Percentiles rank a stretch among this genome's conserved stretches.
phyloP scores from a whole-genome alignment of 2,329 filamentous ascomycete species.

The Dactylellina sp. region DNA sequence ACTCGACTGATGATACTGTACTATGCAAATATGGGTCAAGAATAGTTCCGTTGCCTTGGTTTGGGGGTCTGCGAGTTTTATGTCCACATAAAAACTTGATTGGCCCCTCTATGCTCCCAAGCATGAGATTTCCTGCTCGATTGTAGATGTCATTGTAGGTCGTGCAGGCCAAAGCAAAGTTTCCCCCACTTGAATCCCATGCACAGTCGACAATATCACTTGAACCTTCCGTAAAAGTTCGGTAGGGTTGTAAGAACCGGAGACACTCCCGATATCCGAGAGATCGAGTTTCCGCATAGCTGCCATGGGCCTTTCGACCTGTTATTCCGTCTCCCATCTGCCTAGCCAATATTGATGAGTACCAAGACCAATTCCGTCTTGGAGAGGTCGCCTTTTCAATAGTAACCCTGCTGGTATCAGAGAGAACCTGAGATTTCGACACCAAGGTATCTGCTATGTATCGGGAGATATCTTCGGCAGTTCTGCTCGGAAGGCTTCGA shows the following conservation, averaged over 20 bases:
- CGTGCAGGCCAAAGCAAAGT: slow-evolving; percentile 57
- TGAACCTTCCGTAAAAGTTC: slow-evolving; percentile 58
- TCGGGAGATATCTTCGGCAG: slow-evolving; percentile 20
- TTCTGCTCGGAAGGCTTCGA: slow-evolving; percentile 12
- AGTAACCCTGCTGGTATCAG: not conserved
- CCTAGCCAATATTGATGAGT: slow-evolving; percentile 24
- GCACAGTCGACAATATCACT: slow-evolving; percentile 59
- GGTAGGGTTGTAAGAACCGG: slow-evolving; percentile 54
- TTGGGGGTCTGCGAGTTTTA: slow-evolving; percentile 41
- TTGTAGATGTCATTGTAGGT: slow-evolving; percentile 59
- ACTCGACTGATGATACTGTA: slow-evolving; percentile 58
- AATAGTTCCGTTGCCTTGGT: slow-evolving; percentile 42
- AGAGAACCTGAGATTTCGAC: not conserved
- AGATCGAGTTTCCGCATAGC: slow-evolving; percentile 23
- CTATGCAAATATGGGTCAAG: slow-evolving; percentile 57
- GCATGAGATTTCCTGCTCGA: slow-evolving; percentile 60
- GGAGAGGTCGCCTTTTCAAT: not conserved
- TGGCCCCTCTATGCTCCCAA: slow-evolving; percentile 52
- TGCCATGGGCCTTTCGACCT: slow-evolving; percentile 5
- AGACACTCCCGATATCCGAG: slow-evolving; percentile 30
- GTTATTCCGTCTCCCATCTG: slow-evolving; percentile 24
- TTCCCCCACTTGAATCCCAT: slow-evolving; percentile 57
- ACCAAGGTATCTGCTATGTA: slow-evolving; percentile 34
- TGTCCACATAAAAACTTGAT: slow-evolving; percentile 59
- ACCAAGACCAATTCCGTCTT: slow-evolving; percentile 17